Evolutionary conservation across 768 basidiomycete genomes (phyloP).

Genomic region (Strobilomyces echinocephalus): DNA sequence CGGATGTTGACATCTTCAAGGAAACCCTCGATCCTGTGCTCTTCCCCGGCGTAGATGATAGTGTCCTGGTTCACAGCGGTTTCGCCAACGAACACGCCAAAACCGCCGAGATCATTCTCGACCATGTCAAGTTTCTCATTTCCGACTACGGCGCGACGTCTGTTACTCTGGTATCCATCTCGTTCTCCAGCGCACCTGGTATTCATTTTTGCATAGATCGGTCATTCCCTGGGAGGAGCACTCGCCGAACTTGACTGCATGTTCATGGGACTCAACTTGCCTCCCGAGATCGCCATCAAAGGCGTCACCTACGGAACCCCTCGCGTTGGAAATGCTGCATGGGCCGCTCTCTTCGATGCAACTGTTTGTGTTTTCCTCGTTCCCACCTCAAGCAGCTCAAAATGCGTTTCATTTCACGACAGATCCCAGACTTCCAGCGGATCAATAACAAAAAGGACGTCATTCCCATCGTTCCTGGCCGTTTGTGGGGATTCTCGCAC

Average conservation of each 20-base stretch:
- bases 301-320: constrained; percentile 32
- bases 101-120: constrained; percentile 42
- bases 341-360: constrained; percentile 27
- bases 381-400: neutral
- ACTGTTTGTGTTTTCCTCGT: constrained; percentile 12
- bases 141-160: constrained; percentile 32
- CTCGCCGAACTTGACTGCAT: constrained; percentile 49
- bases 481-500: constrained; percentile 44
- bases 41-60: constrained; percentile 50
- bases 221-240: constrained; percentile 51
- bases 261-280: constrained; percentile 46
- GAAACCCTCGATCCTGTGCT: constrained; percentile 39
- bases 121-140: constrained; percentile 40
- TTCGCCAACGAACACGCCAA: constrained; percentile 48
- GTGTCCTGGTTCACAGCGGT: constrained; percentile 47
- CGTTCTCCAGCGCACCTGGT: neutral
- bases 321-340: constrained; percentile 27
- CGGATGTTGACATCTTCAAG: constrained; percentile 42
- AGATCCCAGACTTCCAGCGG: constrained; percentile 26
- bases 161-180: constrained; percentile 38
- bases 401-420: neutral
- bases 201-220: constrained; percentile 27
- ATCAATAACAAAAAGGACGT: constrained; percentile 36
- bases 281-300: constrained; percentile 30
- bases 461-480: constrained; percentile 55